phyloP scores from a whole-genome alignment of 495 filamentous ascomycete genomes.

The Rostrohypoxylon terebratum region DNA sequence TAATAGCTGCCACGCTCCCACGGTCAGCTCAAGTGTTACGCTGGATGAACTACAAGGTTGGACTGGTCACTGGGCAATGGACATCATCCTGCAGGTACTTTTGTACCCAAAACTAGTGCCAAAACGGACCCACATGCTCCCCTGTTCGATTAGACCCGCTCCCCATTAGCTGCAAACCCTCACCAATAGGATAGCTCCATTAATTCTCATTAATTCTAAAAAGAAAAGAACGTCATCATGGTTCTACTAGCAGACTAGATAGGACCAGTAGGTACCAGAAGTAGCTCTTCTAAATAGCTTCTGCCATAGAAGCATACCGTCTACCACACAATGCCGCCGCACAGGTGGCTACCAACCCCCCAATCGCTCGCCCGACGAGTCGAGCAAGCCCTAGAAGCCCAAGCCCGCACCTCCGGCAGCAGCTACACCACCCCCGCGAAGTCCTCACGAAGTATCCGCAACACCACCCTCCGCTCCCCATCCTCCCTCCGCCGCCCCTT shows the following conservation, averaged over 20 bases:
- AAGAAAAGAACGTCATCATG: constrained; percentile 39
- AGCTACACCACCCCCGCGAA: constrained; percentile 22
- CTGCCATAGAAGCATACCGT: not conserved
- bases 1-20: not conserved
- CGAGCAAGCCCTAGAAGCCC: constrained; percentile 42
- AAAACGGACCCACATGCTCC: not conserved
- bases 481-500: constrained; percentile 47
- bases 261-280: not conserved
- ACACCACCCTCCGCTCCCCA: constrained; percentile 17
- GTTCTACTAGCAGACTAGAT: no score
- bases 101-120: not conserved
- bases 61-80: not conserved
- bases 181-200: constrained; percentile 31
- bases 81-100: constrained; percentile 11
- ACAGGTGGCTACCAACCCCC: constrained; percentile 23
- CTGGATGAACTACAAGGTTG: not conserved
- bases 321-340: constrained; percentile 36
- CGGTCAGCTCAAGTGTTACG: not conserved
- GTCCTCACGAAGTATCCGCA: constrained; percentile 24
- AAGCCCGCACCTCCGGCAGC: constrained; percentile 31
- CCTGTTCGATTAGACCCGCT: constrained; percentile 22
- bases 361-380: constrained; percentile 41
- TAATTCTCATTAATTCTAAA: constrained; percentile 10
- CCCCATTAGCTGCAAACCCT: constrained; percentile 5
- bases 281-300: not conserved